Percentiles rank a stretch among this genome's conserved stretches.
Conservation (phyloP, 2,329 filamentous ascomycete genomes). For the Lasiodiplodia sp. region DNA sequence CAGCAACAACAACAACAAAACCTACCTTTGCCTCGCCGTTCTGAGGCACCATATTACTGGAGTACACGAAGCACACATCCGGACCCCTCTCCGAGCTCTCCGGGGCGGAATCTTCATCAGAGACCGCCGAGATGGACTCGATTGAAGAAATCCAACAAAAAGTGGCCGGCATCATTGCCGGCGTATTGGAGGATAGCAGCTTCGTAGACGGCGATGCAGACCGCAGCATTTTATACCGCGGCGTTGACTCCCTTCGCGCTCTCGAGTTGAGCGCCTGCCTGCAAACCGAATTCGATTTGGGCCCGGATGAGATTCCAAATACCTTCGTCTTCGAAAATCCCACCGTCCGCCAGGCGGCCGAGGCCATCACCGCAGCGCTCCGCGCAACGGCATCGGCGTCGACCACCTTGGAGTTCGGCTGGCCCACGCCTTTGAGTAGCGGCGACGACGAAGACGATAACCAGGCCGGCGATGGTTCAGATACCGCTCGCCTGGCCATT, state of each 20-base stretch:
- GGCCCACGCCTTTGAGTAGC: background rate
- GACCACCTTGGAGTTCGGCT: background rate
- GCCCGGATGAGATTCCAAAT: background rate
- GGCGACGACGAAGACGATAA: background rate
- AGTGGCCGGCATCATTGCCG: background rate
- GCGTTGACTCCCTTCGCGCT: background rate
- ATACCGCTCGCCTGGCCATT: conserved; percentile 37
- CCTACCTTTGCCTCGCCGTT: too few species aligned
- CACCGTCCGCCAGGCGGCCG: background rate
- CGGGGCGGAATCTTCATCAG: too few species aligned
- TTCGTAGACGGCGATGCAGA: background rate
- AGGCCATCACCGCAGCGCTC: background rate
- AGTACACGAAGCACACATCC: too few species aligned
- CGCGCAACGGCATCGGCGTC: background rate
- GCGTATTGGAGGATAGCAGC: background rate
- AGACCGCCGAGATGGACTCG: too few species aligned
- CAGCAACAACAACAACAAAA: too few species aligned
- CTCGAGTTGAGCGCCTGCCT: background rate
- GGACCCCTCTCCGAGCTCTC: too few species aligned
- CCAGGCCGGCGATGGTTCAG: conserved; percentile 36
- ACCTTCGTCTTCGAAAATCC: background rate
- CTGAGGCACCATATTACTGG: too few species aligned
- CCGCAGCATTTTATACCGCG: background rate
- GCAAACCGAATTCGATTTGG: background rate
- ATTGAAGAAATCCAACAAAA: too few species aligned